phyloP scores from a whole-genome alignment of 169 alveolate genomes.

The Plasmodium reichenowi region DNA sequence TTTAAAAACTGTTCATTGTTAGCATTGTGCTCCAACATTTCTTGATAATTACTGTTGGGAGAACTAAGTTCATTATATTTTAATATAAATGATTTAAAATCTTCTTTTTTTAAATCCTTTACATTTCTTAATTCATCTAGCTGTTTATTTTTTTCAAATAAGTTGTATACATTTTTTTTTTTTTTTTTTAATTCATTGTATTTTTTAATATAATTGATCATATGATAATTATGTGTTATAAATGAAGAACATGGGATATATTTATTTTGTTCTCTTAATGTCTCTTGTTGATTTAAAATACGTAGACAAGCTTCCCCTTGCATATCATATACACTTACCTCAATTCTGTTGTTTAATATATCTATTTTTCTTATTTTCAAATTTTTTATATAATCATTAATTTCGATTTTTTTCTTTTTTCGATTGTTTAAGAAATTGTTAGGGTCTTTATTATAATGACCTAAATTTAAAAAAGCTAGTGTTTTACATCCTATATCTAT shows the following conservation, averaged over 20 bases:
- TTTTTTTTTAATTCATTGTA: slow-evolving; percentile 50
- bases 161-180: slow-evolving; percentile 63
- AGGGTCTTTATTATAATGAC: slow-evolving; percentile 72
- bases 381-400: slow-evolving; percentile 43
- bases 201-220: slow-evolving; percentile 56
- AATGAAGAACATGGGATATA: slow-evolving; percentile 56
- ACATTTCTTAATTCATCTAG: slow-evolving; percentile 29
- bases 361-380: slow-evolving; percentile 57
- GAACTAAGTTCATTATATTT: slow-evolving; percentile 44
- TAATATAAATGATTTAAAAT: slow-evolving; percentile 24
- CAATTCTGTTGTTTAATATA: slow-evolving; percentile 38
- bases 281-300: slow-evolving; percentile 51
- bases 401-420: slow-evolving; percentile 40
- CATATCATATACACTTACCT: slow-evolving; percentile 25
- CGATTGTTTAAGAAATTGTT: not conserved
- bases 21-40: slow-evolving; percentile 48
- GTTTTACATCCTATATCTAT: slow-evolving; percentile 75
- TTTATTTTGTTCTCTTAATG: slow-evolving; percentile 61
- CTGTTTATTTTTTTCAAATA: slow-evolving; percentile 55
- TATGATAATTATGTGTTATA: slow-evolving; percentile 41
- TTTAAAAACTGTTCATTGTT: slow-evolving; percentile 28
- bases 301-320: slow-evolving; percentile 69
- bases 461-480: slow-evolving; percentile 56
- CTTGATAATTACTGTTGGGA: slow-evolving; percentile 45
- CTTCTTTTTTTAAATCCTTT: slow-evolving; percentile 30